Base-by-base conservation (phyloP, 1,139 yeast genomes). In the Chernovozyma aurita region DNA sequence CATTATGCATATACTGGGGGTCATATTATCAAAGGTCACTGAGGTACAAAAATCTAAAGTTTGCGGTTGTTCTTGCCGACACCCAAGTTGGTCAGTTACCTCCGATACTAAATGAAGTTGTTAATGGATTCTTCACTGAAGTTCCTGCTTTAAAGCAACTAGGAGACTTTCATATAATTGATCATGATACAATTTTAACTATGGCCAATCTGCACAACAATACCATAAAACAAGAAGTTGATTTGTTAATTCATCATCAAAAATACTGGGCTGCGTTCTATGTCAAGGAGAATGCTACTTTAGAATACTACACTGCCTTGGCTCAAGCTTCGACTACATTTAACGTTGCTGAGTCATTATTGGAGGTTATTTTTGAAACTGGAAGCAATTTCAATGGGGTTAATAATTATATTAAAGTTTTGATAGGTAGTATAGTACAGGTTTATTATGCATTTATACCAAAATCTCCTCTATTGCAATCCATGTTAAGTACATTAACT, bases 321-420 rank as follows among this genome's bases (percentile, higher is more conserved):
- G 33, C 37, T 2, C 16, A 34, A 6, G 52, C 48, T 0, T 41
- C 52, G 11, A 32, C 50, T 13, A 17, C 35, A 4, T 50, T 52
- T 31, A 36, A 45, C 14, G 52, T 59, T 2, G 35, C 49, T 12
- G 38, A 36, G 3, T 33, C 42, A 7, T 37, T 57, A 13, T 38
- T 61, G 40, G 55, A 55, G 29, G 49, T 52, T 4, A 53, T 56
- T 25, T 59, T 52, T 38, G 66, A 61, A 37, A 57, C 66, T 0
- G 68, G 66, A 2, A 43, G 63, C 13, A 64, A 63, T 39, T 55
- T 50, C 40, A 61, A 61, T 41, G 61, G 62, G 2, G 52, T 60
- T 29, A 39, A 46, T 30, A 53, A 54, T 30, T 52, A 52, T 30
- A 43, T 61, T 21, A 33, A 42, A 4, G 31, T 53, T 3, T 31